Percentiles rank a stretch among this genome's conserved stretches.
Evolutionary conservation across 371 early-diverging fungal species (phyloP).

Genomic region (Mucor sp.): DNA sequence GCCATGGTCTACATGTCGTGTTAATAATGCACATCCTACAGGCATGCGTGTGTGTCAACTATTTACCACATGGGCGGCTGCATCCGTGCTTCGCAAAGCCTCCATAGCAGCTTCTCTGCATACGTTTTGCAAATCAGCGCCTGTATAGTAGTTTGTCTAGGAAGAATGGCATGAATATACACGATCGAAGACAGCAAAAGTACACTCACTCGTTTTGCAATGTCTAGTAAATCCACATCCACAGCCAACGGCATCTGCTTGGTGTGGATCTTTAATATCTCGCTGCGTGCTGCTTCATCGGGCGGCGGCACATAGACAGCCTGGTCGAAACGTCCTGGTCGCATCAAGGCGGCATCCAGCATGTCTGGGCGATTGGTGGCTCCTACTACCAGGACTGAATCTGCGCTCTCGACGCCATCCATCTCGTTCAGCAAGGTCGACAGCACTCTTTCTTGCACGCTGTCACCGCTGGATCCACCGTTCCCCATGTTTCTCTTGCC

Average conservation of each 20-base stretch:
- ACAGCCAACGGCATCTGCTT: constrained; percentile 70
- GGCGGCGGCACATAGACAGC: constrained; percentile 94
- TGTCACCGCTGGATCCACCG: constrained; percentile 66
- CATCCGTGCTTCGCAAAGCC: constrained; percentile 63
- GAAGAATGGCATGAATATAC: background rate
- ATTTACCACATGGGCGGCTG: constrained; percentile 49
- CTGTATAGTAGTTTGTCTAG: constrained; percentile 89
- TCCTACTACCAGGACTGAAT: constrained; percentile 78
- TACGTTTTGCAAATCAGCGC: constrained; percentile 96
- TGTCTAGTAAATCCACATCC: constrained; percentile 69
- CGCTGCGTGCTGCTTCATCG: constrained; percentile 72
- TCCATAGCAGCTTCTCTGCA: constrained; percentile 96
- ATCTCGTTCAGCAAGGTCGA: constrained; percentile 95
- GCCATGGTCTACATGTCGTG: constrained; percentile 14
- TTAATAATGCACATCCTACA: background rate
- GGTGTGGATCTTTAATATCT: constrained; percentile 90
- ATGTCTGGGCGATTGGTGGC: constrained; percentile 99
- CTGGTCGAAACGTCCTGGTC: constrained; percentile 96
- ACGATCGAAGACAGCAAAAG: background rate
- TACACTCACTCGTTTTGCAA: constrained; percentile 62
- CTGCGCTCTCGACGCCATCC: constrained; percentile 86
- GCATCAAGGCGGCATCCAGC: constrained; percentile 91
- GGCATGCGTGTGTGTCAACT: background rate
- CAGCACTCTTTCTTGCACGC: constrained; percentile 87
- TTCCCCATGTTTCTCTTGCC: constrained; percentile 84